Base-by-base conservation (phyloP, 2,329 filamentous ascomycete genomes). In the Microdochium nivale region DNA sequence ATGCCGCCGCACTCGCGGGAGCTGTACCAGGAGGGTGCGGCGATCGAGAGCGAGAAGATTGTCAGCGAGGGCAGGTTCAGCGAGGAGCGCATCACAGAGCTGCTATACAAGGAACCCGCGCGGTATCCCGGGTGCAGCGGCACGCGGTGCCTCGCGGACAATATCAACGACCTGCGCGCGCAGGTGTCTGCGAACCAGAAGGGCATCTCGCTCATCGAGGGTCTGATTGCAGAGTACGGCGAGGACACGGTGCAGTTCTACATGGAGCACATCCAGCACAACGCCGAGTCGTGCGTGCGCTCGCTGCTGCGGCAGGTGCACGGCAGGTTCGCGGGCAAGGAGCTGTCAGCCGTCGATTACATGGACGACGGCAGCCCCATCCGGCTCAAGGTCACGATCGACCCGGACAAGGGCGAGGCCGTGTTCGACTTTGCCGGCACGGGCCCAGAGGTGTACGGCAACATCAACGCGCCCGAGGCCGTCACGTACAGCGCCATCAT, bases 331-430 rank as follows among this genome's bases (percentile, higher is more conserved):
- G 76, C 81, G 59, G 84, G 84, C 1, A 77, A 82, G 53, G 81
- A 87, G 48, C 72, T 90, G 2, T 79, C 79, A 13, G 84, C 87
- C 0, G 72, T 82, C 10, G 87, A 90, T 59, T 87, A 81, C 67
- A 90, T 90, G 87, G 87, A 90, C 59, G 87, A 90, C 57, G 87
- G 87, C 10, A 84, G 78, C 7, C 86, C 86, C 0, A 90, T 90
- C 58, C 73, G 77, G 47, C 74, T 90, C 3, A 85, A 83, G 55
- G 75, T 90, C 48, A 84, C 79, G 1, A 90, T 90, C 58, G 80
- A 90, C 60, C 77, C 79, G 0, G 76, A 82, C 1, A 84, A 87
- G 54, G 87, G 87, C 16, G 86, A 88, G 56, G 87, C 87, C 0
- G 70, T 85, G 1, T 90, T 90, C 60, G 86, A 90, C 62, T 90